These are phyloP conservation scores for Fomitopsis pulvina DNA, from an alignment of 768 basidiomycete species.

Conservation along the genomic window DNA sequence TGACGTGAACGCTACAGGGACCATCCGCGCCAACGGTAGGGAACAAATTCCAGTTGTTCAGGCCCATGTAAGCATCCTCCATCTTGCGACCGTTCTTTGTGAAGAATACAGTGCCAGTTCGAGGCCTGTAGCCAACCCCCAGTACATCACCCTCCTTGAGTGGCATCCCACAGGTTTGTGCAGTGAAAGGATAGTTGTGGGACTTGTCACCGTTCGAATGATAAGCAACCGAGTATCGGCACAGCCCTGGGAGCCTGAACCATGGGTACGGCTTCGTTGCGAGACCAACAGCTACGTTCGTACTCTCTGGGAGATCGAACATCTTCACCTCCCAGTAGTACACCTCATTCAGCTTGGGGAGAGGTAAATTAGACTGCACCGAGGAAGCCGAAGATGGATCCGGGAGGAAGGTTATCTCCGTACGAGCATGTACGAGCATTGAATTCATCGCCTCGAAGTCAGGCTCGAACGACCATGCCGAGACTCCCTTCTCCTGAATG, in stretches of 20 bases:
- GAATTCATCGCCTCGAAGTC: constrained; percentile 95
- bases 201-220: constrained; percentile 96
- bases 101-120: constrained; percentile 98
- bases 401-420: constrained; percentile 97
- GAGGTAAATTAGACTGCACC: constrained; percentile 93
- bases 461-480: constrained; percentile 98
- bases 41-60: constrained; percentile 90
- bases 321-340: constrained; percentile 99
- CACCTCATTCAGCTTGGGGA: constrained; percentile 97
- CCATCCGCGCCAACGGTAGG: constrained; percentile 96
- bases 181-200: constrained; percentile 93
- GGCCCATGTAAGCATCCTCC: constrained; percentile 91
- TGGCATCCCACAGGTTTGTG: constrained; percentile 72
- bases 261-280: constrained; percentile 97
- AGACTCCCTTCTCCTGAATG: constrained; percentile 99
- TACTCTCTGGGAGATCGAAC: constrained; percentile 89
- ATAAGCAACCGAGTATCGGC: constrained; percentile 87
- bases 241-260: constrained; percentile 86
- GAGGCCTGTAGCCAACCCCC: constrained; percentile 92
- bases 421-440: constrained; percentile 89
- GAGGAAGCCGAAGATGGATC: constrained; percentile 90
- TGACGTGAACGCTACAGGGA: constrained; percentile 94
- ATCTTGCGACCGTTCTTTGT: constrained; percentile 96
- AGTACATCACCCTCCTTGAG: constrained; percentile 94
- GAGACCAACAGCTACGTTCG: constrained; percentile 86